These are phyloP conservation scores for Penicillium odoratum DNA, from an alignment of 495 filamentous ascomycete species.

Conservation along the genomic window DNA sequence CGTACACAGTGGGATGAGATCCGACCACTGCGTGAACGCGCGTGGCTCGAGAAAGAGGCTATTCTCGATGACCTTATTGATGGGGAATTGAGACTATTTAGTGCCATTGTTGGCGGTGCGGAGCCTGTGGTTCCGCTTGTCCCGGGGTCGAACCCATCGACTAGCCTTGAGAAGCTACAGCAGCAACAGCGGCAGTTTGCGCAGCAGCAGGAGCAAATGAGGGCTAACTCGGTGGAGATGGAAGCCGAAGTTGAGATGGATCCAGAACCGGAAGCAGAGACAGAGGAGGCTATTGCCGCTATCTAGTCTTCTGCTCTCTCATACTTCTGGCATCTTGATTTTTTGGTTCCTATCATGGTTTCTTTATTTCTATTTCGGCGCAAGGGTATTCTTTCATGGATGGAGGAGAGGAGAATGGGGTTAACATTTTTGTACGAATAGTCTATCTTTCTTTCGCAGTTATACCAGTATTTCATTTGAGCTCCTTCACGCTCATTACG, in stretches of 20 bases:
- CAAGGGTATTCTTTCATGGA: neutral
- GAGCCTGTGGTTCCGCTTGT: constrained; percentile 10
- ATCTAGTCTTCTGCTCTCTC: neutral
- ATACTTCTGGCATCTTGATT: neutral
- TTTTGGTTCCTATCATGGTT: neutral
- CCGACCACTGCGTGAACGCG: constrained; percentile 66
- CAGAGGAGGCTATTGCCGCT: constrained; percentile 6
- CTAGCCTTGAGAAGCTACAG: constrained; percentile 30
- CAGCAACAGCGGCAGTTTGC: constrained; percentile 28
- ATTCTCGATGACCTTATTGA: constrained; percentile 61
- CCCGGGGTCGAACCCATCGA: constrained; percentile 20
- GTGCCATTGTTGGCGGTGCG: constrained; percentile 32
- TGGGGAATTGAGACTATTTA: constrained; percentile 50
- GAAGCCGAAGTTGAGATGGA: constrained; percentile 16
- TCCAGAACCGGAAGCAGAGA: constrained; percentile 13
- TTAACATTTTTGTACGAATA: constrained; percentile 27
- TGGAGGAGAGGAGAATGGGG: constrained; percentile 6
- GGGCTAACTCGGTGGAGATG: constrained; percentile 17
- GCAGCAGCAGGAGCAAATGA: constrained; percentile 25
- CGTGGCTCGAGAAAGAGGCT: constrained; percentile 84
- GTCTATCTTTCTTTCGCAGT: constrained; percentile 4
- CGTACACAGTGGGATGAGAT: constrained; percentile 61
- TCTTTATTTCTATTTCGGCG: neutral
- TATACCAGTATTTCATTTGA: neutral
- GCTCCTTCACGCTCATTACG: neutral